Evolutionary conservation across 1,284 basidiomycete species (phyloP), one percentile per base, ranked within the genome.

Genomic region (Melampsora occidentalis): DNA sequence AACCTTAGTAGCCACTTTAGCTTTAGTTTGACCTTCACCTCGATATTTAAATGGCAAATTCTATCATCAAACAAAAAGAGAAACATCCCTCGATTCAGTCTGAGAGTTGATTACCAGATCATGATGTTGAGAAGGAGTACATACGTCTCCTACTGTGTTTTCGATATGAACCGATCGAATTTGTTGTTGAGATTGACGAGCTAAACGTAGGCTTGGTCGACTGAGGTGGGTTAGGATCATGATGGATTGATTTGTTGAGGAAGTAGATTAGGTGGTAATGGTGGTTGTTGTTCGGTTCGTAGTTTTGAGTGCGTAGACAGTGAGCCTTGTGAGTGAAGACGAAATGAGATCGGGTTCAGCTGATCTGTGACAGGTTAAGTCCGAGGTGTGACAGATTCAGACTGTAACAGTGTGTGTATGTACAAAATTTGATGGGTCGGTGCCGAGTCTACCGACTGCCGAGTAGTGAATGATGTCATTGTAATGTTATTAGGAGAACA

Each of bases 21-120:
- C 6, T 62, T 69, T 76, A 9, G 73, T 48, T 46, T 59, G 46
- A 51, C 67, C 73, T 35, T 53, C 57, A 42, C 73, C 73, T 22
- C 73, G 35, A 62, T 69, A 76, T 69, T 76, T 76, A 48, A 76
- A 76, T 28, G 73, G 73, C 10, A 76, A 64, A 57, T 67, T 76
- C 73, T 76, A 33, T 49, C 35, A 5, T 4, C 7, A 20, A 33
- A 69, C n/a, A 22, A 28, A 49, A 48, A 20, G 59, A 49, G 25
- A 14, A 5, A n/a, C 42, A 25, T 14, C 4, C 28, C 20, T 59
- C 42, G 2, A 1, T 33, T 53, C 2, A 35, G n/a, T 35, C 9
- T 28, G 5, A 69, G 35, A n/a, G 5, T 39, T 46, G 12, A 22
- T 46, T 20, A 39, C 5, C 57, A 28, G 39, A 31, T 33, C 16